Percentiles rank a stretch among this genome's conserved stretches.
Evolutionary conservation across 371 early-diverging fungal genomes (phyloP).

Genomic region (Vairimorpha necatrix): DNA sequence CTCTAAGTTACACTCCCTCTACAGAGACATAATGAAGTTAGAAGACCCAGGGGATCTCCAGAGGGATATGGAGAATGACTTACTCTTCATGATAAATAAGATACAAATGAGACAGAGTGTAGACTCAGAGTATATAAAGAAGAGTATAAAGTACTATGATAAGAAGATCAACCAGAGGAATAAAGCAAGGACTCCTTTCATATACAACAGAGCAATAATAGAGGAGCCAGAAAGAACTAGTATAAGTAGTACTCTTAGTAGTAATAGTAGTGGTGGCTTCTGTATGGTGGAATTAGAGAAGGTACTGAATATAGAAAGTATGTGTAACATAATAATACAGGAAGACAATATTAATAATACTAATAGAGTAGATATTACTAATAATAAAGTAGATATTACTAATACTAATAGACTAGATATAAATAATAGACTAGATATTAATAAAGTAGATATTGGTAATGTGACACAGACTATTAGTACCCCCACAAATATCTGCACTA

Average conservation of each 20-base stretch:
- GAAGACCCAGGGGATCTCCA: not conserved
- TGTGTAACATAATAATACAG: not conserved
- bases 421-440: no score
- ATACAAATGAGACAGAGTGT: slow-evolving; percentile 2
- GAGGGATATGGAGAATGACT: slow-evolving; percentile 8
- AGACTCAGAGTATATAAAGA: slow-evolving; percentile 14
- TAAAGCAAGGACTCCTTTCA: slow-evolving; percentile 7
- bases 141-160: slow-evolving; percentile 23
- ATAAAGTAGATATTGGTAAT: not conserved
- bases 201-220: slow-evolving; percentile 6
- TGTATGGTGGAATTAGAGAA: not conserved
- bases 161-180: not conserved
- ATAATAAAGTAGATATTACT: no score
- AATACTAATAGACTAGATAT: no score
- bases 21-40: slow-evolving; percentile 17
- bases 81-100: slow-evolving; percentile 5
- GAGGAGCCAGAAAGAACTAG: not conserved
- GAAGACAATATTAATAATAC: no score
- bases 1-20: not conserved
- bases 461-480: not conserved
- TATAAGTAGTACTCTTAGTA: not conserved
- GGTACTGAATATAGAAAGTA: not conserved
- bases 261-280: not conserved
- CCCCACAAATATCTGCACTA: not conserved
- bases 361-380: no score